A percentile compares a stretch with the other conserved stretches of the same genome.
Evolutionary conservation across 345 rosid species (phyloP).

Genomic region (Litchi chinensis): DNA sequence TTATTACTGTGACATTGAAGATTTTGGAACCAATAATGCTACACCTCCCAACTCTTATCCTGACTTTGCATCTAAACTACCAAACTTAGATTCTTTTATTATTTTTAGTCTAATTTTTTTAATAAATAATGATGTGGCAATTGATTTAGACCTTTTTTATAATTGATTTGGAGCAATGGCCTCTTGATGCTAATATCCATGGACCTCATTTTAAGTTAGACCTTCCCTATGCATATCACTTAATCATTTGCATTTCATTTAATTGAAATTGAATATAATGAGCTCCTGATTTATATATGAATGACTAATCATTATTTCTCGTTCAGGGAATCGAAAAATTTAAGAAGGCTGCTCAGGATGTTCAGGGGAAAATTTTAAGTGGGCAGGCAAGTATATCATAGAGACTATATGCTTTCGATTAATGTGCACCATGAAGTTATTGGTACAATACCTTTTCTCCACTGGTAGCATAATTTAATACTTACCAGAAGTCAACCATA

Average conservation of each 20-base stretch:
- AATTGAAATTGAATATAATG: background rate
- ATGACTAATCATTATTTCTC: constrained; percentile 22
- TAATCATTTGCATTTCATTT: background rate
- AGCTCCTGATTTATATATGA: background rate
- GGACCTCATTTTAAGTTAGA: background rate
- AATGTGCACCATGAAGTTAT: background rate
- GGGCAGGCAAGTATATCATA: constrained; percentile 59
- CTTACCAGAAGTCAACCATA: background rate
- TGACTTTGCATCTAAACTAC: background rate
- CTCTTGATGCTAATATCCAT: background rate
- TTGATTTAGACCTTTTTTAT: background rate
- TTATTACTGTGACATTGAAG: background rate
- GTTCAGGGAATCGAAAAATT: constrained; percentile 92
- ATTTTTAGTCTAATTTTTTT: background rate
- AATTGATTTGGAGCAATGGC: background rate
- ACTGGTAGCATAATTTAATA: background rate
- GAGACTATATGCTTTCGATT: background rate
- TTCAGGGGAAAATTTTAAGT: constrained; percentile 68
- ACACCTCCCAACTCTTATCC: background rate
- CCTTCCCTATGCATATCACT: background rate
- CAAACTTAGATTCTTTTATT: background rate
- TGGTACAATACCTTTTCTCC: background rate
- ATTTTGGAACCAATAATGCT: background rate
- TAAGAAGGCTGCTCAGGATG: constrained; percentile 85
- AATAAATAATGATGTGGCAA: background rate